phyloP scores from a whole-genome alignment of 345 rosid species.

The Erysimum cheiranthoides region DNA sequence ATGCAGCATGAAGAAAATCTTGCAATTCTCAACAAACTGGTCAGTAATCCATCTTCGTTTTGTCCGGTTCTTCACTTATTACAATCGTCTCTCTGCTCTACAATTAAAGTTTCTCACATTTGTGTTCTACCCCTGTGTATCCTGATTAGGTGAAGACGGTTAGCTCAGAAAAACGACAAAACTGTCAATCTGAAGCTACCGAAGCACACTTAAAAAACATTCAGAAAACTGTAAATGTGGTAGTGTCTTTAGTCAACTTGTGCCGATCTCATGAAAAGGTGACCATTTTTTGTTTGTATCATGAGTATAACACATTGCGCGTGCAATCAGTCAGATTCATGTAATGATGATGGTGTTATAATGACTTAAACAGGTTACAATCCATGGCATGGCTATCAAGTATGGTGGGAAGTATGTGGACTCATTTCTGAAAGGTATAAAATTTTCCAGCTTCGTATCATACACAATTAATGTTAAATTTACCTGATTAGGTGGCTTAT shows the following conservation, averaged over 20 bases:
- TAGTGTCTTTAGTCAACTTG: conserved; percentile 75
- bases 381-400: conserved; percentile 85
- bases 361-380: conserved; percentile 53
- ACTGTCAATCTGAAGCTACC: conserved; percentile 50
- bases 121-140: conserved; percentile 8
- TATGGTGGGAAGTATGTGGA: conserved; percentile 84
- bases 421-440: conserved; percentile 75
- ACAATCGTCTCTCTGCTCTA: background rate
- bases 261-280: conserved; percentile 79
- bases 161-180: conserved; percentile 50
- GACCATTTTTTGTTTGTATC: conserved; percentile 12
- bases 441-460: conserved; percentile 13
- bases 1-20: conserved; percentile 87
- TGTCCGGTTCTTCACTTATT: conserved; percentile 10
- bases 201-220: conserved; percentile 54
- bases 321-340: background rate
- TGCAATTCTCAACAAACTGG: conserved; percentile 59
- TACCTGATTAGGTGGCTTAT: conserved; percentile 11
- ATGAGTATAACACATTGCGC: conserved; percentile 1
- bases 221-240: conserved; percentile 65
- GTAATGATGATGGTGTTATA: conserved; percentile 5
- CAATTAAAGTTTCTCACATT: conserved; percentile 7
- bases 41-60: conserved; percentile 44
- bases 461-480: background rate
- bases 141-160: conserved; percentile 60